Percentiles rank a stretch among this genome's conserved stretches.
Conservation (phyloP, 78 protist species). For the Creolimax fragrantissima region DNA sequence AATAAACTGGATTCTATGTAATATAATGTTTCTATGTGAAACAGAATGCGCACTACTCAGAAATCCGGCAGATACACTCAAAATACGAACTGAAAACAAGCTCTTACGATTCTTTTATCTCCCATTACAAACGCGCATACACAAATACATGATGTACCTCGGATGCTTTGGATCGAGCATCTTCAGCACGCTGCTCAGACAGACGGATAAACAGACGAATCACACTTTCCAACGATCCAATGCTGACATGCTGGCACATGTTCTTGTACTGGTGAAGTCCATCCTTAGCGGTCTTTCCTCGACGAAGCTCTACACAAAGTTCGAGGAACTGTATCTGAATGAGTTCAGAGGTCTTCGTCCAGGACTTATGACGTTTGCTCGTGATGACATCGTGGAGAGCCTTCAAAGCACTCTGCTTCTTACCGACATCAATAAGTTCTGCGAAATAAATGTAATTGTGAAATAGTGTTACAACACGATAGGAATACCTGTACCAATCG, state of each 20-base stretch:
- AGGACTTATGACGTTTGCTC: not conserved
- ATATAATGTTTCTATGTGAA: no score
- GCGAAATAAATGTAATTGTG: no score
- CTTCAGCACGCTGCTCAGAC: not conserved
- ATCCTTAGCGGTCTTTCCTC: conserved; percentile 28
- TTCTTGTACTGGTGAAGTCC: conserved; percentile 46
- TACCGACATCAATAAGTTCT: conserved; percentile 36
- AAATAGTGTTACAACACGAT: no score
- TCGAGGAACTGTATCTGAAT: not conserved
- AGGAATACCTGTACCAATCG: no score
- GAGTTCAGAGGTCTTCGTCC: not conserved
- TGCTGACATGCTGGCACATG: conserved; percentile 34
- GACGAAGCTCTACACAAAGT: conserved; percentile 14
- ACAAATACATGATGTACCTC: no score
- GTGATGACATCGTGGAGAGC: conserved; percentile 27
- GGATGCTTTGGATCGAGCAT: conserved; percentile 18
- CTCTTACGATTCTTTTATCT: no score
- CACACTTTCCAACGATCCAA: conserved; percentile 28
- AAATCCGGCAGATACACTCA: no score
- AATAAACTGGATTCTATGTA: no score
- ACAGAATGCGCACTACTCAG: no score
- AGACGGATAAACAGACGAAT: not conserved
- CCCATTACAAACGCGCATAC: no score
- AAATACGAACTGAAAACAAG: no score
- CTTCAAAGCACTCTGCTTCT: conserved; percentile 21